phyloP scores from a whole-genome alignment of 306 rosid species.

The Acacia acuminata region DNA sequence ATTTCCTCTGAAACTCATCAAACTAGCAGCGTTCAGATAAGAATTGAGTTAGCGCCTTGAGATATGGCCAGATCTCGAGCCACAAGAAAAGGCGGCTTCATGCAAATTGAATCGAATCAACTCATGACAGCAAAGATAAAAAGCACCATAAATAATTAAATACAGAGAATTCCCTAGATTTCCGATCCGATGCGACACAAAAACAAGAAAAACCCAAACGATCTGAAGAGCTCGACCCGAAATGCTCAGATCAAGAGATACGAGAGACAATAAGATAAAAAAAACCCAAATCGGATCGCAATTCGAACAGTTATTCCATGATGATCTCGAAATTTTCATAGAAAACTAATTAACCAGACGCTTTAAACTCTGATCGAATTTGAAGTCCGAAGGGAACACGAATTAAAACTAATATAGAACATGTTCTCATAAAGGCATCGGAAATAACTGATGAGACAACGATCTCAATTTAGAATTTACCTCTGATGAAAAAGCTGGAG shows the following conservation, averaged over 20 bases:
- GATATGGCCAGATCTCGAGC: slow-evolving; percentile 49
- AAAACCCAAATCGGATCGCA: not conserved
- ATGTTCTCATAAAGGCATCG: not conserved
- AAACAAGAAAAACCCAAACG: slow-evolving; percentile 23
- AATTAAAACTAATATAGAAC: not conserved
- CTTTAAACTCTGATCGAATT: not conserved
- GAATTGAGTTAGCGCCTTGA: not conserved
- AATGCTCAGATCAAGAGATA: slow-evolving; percentile 32
- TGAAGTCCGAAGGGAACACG: not conserved
- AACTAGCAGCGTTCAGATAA: not conserved
- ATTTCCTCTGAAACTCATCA: not conserved
- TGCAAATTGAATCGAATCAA: slow-evolving; percentile 10
- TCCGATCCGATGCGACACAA: not conserved
- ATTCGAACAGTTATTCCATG: not conserved
- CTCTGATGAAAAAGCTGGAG: slow-evolving; percentile 47
- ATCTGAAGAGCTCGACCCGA: slow-evolving; percentile 37
- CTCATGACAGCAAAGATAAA: slow-evolving; percentile 16
- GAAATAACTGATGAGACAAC: not conserved
- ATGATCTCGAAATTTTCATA: not conserved
- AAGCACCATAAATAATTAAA: not conserved
- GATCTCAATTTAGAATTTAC: slow-evolving; percentile 48
- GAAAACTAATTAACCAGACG: not conserved
- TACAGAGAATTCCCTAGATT: not conserved
- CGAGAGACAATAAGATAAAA: not conserved
- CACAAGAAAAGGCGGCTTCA: slow-evolving; percentile 4